Evolutionary conservation across 2,329 filamentous ascomycete genomes (phyloP), one percentile per base, ranked within the genome.

Genomic region (Pseudocercospora fuligena): DNA sequence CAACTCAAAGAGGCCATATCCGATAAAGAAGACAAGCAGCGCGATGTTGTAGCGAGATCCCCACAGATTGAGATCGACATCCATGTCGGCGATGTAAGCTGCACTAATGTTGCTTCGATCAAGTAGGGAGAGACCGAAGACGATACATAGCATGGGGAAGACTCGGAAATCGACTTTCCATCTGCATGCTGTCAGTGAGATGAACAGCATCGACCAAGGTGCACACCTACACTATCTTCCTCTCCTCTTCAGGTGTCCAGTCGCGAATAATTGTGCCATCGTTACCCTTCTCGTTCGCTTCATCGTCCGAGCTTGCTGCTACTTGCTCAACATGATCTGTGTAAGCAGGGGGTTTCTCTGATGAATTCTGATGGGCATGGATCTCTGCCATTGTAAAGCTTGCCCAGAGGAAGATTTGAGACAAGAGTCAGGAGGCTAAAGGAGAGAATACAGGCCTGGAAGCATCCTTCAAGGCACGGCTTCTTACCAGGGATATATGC

Each of bases 41-140:
- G 75, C 74, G 27, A 78, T 73, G 46, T 75, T 76, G 57, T 77
- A 77, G 49, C 75, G 69, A 12, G 70, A 61, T 31, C 68, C 67
- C 16, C 58, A 68, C 27, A 77, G 65, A 3, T 73, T 72, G 74
- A 82, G 66, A 11, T 82, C 78, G 5, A 67, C 65, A 12, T 72
- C 77, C 79, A 82, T 82, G 64, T 84, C 92, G n/a, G 92, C 91
- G 76, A 94, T 90, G 60, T 86, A 87, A 46, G 90, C 91, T 23
- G 87, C 83, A 14, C 87, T 87, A 74, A 93, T 80, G 77, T 94
- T 94, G 1, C 89, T 92, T 43, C 92, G 84, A 75, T 94, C 92
- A 87, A 94, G 92, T 66, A 94, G 80, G 70, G 87, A 90, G 72
- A 92, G 84, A 75, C 90, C 69, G 51, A 77, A 77, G 19, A 78